phyloP scores from a whole-genome alignment of 2,329 filamentous ascomycete species.

The Hymenoscyphus scutula region DNA sequence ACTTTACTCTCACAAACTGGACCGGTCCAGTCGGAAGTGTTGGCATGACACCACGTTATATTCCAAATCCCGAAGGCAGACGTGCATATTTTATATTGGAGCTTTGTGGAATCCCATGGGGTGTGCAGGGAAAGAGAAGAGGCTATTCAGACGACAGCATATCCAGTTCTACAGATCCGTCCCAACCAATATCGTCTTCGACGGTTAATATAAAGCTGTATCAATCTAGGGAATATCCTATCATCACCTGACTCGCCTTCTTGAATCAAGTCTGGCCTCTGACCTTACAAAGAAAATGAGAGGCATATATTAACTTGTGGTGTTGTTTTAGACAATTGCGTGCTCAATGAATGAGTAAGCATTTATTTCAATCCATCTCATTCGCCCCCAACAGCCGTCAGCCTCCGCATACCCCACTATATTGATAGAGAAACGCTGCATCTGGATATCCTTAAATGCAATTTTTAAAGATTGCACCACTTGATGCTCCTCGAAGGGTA shows the following conservation, averaged over 20 bases:
- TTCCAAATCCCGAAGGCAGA: not conserved
- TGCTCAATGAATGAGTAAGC: conserved; percentile 17
- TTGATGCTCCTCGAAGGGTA: conserved; percentile 9
- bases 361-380: not conserved
- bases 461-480: not conserved
- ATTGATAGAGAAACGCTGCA: conserved; percentile 1
- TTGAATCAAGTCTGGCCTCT: not conserved
- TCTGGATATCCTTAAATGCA: not conserved
- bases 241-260: not conserved
- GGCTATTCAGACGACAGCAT: not conserved
- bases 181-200: not conserved
- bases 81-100: not conserved
- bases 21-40: not conserved
- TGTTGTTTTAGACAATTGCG: conserved; percentile 21
- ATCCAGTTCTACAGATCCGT: not conserved
- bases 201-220: too few relatives aligned
- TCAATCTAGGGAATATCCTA: not conserved
- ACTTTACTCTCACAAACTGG: too few relatives aligned
- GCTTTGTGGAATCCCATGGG: not conserved
- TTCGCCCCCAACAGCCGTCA: not conserved
- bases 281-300: not conserved
- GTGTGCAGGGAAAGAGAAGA: not conserved
- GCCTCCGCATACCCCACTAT: conserved; percentile 8
- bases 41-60: not conserved
- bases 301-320: not conserved